Evolutionary conservation across 2,329 filamentous ascomycete species (phyloP), one percentile per base, ranked within the genome.

Genomic region (Colletotrichum kahawae): DNA sequence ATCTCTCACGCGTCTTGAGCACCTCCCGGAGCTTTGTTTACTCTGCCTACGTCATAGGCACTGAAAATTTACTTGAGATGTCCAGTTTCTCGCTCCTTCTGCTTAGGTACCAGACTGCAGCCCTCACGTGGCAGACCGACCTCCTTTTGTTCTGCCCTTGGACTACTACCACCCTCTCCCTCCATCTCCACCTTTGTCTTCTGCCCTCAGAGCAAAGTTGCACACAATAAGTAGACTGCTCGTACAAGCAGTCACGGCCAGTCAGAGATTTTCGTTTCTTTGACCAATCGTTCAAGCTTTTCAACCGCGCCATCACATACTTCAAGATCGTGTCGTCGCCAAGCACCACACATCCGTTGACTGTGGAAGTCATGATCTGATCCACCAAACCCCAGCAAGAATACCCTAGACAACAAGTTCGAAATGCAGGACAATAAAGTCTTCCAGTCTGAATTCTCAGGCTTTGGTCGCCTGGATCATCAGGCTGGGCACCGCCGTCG

Each of bases 281-380:
- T 51, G n/a, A 4, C 43, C 12, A 24, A 0, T 51, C 0, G 0
- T 51, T 51, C 0, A 12, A 21, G 43, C 21, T 51, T 13, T n/a
- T 13, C 43, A 51, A 51, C n/a, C 10, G n/a, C n/a, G 43, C 43
- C 2, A 48, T 51, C 43, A 51, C 43, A 51, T n/a, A 24, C 13
- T 21, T 2, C 4, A 2, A 51, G n/a, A 13, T 1, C n/a, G 0
- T 21, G 10, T 13, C n/a, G 13, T 13, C 0, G 43, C 6, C 0
- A 51, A 51, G n/a, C 43, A 51, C n/a, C 43, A 24, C 5, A 4
- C 43, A 24, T 51, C 43, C 4, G 3, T 51, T 21, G n/a, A 21
- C 43, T 51, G 7, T 21, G 43, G n/a, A 7, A 51, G 43, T 51
- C 5, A 7, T 51, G 43, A 51, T 51, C n/a, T 21, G 43, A 51